phyloP scores from a whole-genome alignment of 139 green algal species.

The Tetradesmus lagerheimii region DNA sequence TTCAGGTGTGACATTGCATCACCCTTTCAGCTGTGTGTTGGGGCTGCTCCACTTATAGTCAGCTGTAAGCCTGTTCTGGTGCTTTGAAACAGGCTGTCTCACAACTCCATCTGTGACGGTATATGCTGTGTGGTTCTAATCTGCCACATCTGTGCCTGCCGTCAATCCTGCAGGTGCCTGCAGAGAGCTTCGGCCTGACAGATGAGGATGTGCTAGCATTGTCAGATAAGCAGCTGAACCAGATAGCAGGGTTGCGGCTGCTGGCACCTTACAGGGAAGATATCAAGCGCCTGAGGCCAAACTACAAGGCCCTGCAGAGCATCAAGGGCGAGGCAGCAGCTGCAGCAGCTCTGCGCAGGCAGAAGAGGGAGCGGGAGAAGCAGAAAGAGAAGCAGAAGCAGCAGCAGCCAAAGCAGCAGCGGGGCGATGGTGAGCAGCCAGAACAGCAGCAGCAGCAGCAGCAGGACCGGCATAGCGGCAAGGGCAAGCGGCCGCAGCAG shows the following conservation, averaged over 20 bases:
- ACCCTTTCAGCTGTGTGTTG: no score
- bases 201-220: conserved; percentile 86
- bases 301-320: conserved; percentile 72
- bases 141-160: not conserved
- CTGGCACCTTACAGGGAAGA: conserved; percentile 91
- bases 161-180: conserved; percentile 63
- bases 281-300: conserved; percentile 55
- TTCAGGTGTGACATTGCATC: no score
- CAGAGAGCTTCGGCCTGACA: conserved; percentile 82
- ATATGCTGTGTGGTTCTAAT: not conserved
- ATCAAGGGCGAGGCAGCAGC: conserved; percentile 37
- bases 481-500: conserved; percentile 19
- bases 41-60: no score
- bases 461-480: not conserved
- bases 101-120: not conserved
- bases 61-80: no score
- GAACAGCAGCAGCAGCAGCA: not conserved
- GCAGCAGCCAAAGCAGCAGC: not conserved
- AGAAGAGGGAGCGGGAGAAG: conserved; percentile 19
- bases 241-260: conserved; percentile 86
- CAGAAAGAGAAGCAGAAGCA: conserved; percentile 28
- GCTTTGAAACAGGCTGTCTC: no score
- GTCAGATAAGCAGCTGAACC: conserved; percentile 87
- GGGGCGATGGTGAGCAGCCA: conserved; percentile 29
- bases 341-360: conserved; percentile 3